Conservation (phyloP, 2,329 filamentous ascomycete genomes). For the Colletotrichum sp. region DNA sequence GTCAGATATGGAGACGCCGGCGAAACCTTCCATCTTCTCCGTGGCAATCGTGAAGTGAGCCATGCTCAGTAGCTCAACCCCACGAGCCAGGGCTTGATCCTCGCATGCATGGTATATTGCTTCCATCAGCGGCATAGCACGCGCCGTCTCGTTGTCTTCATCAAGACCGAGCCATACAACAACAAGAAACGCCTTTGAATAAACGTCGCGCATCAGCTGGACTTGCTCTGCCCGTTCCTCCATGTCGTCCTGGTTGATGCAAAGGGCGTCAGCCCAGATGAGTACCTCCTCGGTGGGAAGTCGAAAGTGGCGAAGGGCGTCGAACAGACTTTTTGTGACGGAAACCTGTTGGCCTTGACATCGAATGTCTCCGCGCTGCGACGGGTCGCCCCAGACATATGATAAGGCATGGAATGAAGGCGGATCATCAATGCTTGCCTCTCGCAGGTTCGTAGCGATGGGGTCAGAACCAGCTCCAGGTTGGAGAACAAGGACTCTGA, state of each 20-base stretch:
- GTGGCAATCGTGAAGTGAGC: neutral
- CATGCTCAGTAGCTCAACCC: neutral
- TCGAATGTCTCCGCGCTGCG: neutral
- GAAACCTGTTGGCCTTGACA: neutral
- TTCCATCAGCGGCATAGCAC: neutral
- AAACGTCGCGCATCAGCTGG: constrained; percentile 22
- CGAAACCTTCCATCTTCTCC: neutral
- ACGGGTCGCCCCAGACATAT: neutral
- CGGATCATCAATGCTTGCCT: neutral
- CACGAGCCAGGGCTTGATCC: neutral
- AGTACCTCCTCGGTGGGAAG: neutral
- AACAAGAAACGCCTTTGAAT: constrained; percentile 1
- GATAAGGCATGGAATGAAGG: neutral
- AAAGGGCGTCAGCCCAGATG: constrained; percentile 25
- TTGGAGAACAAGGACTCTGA: neutral
- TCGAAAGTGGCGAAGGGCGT: constrained; percentile 22
- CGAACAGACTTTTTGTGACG: constrained; percentile 20
- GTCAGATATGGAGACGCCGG: neutral
- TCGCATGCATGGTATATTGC: neutral
- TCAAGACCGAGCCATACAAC: constrained; percentile 19
- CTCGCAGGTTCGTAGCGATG: neutral
- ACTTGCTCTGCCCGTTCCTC: constrained; percentile 21
- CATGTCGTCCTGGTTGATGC: constrained; percentile 22
- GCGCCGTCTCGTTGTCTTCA: neutral
- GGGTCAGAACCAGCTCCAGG: neutral